Conservation (phyloP, 192 early-diverging fungal species). For the Backusella macrospora region DNA sequence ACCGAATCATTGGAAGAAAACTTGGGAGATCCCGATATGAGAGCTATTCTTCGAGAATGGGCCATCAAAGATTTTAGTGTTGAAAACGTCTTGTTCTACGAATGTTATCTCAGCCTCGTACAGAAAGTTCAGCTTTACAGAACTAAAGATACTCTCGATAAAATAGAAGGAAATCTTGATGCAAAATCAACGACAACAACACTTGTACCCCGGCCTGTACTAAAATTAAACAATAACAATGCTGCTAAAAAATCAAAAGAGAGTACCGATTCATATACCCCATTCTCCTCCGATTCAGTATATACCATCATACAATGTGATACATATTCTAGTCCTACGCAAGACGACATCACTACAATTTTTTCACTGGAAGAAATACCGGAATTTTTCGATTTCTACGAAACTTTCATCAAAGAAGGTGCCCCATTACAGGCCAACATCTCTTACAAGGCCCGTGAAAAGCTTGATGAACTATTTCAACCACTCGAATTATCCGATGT, state of each 20-base stretch:
- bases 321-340: not conserved
- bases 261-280: not conserved
- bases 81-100: conserved; percentile 33
- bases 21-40: conserved; percentile 5
- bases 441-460: conserved; percentile 13
- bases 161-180: not conserved
- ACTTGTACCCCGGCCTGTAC: too few species aligned
- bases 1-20: conserved; percentile 15
- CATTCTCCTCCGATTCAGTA: not conserved
- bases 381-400: conserved; percentile 26
- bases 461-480: not conserved
- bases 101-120: conserved; percentile 9
- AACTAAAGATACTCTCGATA: not conserved
- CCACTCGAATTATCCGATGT: not conserved
- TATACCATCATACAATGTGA: not conserved
- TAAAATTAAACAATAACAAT: not conserved
- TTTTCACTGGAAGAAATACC: not conserved
- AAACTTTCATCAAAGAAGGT: conserved; percentile 20
- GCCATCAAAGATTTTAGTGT: conserved; percentile 33
- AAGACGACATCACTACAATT: not conserved
- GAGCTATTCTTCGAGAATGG: conserved; percentile 2
- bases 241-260: not conserved
- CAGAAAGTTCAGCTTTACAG: not conserved
- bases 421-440: conserved; percentile 28
- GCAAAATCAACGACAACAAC: not conserved